Evolutionary conservation across 2,329 filamentous ascomycete species (phyloP), one percentile per base, ranked within the genome.

Genomic region (Aureobasidium lini): DNA sequence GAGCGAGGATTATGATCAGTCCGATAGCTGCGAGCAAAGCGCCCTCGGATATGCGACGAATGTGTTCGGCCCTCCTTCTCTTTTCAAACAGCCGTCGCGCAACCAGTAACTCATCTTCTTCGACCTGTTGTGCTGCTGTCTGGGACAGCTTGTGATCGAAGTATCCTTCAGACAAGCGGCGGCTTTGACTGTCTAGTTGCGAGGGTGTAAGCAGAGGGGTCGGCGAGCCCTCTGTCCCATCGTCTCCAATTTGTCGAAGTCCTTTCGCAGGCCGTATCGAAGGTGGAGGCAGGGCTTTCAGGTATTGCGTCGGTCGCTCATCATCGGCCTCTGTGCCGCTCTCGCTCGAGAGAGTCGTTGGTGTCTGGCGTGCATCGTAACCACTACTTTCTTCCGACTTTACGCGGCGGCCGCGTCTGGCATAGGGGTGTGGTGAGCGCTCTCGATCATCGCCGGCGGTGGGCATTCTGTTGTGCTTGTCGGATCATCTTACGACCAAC

Each of bases 241-340:
- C 68, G 31, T 72, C 66, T 60, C 72, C 69, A 36, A 70, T 64
- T 61, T 83, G 86, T 61, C 87, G 82, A 50, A 96, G 73, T 7
- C 91, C 92, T 74, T 96, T 96, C 69, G 88, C 86, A 34, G 84
- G 79, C 62, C 84, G 82, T 8, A 81, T 66, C n/a, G 81, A 86
- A 2, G 92, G 89, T 2, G 92, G 89, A 1, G 93, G 92, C 23
- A 96, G 76, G 0, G 91, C 88, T 71, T 88, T 94, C 60, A 96
- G 78, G 65, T 93, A 86, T 5, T 10, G 75, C 72, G 44, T 79
- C 79, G 47, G 39, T 63, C 92, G 88, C 72, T 97, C 93, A 75
- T 97, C 93, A 68, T 96, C 93, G 40, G 93, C 93, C 71, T 97
- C 93, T 16, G 92, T 95, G 28, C 93, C 93, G 71, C 91, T 96